Evolutionary conservation across 257 asterid genomes (phyloP).

Genomic region (Solanum medicagineum): DNA sequence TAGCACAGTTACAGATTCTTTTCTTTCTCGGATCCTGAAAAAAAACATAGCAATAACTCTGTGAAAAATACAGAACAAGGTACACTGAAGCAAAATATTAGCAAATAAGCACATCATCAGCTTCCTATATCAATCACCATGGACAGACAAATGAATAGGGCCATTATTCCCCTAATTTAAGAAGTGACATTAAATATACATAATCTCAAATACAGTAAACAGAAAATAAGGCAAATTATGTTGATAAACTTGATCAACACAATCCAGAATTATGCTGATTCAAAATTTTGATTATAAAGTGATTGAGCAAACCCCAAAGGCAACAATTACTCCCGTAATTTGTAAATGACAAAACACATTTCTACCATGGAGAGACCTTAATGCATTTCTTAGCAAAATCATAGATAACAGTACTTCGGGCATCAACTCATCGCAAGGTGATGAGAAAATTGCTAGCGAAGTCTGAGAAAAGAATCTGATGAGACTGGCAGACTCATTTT

Average conservation of each 20-base stretch:
- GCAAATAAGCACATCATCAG: not conserved
- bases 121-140: not conserved
- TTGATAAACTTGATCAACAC: not conserved
- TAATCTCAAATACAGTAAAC: not conserved
- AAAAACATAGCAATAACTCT: not conserved
- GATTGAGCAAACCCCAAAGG: not conserved
- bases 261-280: not conserved
- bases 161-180: not conserved
- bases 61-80: not conserved
- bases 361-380: not conserved
- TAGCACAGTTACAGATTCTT: slow-evolving; percentile 77
- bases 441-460: not conserved
- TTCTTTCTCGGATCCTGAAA: slow-evolving; percentile 83
- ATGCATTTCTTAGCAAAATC: not conserved
- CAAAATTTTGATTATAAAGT: not conserved
- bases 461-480: not conserved
- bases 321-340: not conserved
- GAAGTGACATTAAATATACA: not conserved
- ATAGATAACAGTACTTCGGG: not conserved
- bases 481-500: not conserved
- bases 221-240: not conserved
- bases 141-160: not conserved
- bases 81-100: not conserved
- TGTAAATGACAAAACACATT: not conserved
- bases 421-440: not conserved